These are phyloP conservation scores for Jackrogersella multiformis DNA, from an alignment of 495 filamentous ascomycete genomes.

Conservation along the genomic window DNA sequence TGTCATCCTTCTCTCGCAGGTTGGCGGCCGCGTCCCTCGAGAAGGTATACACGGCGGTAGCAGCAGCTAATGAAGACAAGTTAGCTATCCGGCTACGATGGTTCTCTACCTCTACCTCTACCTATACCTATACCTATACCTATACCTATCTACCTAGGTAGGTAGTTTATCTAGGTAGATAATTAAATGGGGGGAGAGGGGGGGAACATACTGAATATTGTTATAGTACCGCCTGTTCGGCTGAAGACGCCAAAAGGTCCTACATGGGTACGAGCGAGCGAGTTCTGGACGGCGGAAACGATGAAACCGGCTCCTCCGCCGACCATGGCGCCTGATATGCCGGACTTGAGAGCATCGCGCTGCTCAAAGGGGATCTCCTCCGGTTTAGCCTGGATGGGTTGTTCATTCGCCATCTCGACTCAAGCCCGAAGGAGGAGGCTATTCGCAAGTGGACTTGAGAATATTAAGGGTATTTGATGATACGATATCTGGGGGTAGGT, in stretches of 20 bases:
- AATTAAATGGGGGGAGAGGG: slow-evolving; percentile 54
- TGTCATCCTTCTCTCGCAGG: slow-evolving; percentile 57
- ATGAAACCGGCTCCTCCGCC: slow-evolving; percentile 74
- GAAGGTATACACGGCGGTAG: slow-evolving; percentile 84
- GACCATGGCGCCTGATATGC: slow-evolving; percentile 70
- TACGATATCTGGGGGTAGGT: not conserved
- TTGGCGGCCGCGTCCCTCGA: slow-evolving; percentile 57
- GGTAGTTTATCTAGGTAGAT: no score
- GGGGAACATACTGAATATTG: slow-evolving; percentile 49
- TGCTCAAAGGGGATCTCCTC: slow-evolving; percentile 66
- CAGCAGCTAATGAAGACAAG: slow-evolving; percentile 66
- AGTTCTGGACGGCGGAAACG: slow-evolving; percentile 83
- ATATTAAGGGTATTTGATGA: slow-evolving; percentile 1
- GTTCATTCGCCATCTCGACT: slow-evolving; percentile 44
- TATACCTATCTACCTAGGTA: no score
- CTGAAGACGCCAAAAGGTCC: slow-evolving; percentile 80
- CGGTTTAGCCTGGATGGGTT: slow-evolving; percentile 26
- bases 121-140: no score
- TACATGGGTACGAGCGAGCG: slow-evolving; percentile 80
- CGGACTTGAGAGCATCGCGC: slow-evolving; percentile 76
- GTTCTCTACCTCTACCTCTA: no score
- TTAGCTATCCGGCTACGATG: slow-evolving; percentile 28
- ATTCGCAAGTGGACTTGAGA: slow-evolving; percentile 21
- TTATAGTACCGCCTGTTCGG: slow-evolving; percentile 55
- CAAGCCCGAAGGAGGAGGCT: slow-evolving; percentile 40